phyloP scores from a whole-genome alignment of 2,329 filamentous ascomycete species.

The Pseudogymnoascus pannorum region DNA sequence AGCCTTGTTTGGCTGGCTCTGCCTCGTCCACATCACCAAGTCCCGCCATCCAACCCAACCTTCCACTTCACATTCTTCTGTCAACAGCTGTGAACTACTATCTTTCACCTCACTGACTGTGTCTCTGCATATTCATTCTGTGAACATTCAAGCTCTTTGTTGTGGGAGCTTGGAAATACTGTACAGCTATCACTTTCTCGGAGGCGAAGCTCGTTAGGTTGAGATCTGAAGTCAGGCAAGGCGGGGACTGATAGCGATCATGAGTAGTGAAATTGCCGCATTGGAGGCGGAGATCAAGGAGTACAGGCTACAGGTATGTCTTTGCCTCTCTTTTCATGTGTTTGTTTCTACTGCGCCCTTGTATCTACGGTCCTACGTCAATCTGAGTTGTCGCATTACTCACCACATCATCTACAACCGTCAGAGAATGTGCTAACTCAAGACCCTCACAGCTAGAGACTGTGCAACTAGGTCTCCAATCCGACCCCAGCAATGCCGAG shows the following conservation, averaged over 20 bases:
- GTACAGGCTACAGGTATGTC: slow-evolving; percentile 49
- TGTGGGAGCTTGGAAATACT: neutral
- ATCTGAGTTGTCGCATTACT: neutral
- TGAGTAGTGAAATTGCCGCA: slow-evolving; percentile 27
- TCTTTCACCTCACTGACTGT: neutral
- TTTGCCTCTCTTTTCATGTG: neutral
- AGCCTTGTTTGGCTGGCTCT: slow-evolving; percentile 2
- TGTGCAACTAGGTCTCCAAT: slow-evolving; percentile 65
- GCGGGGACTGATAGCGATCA: slow-evolving; percentile 7
- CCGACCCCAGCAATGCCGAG: slow-evolving; percentile 73
- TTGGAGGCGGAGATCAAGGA: slow-evolving; percentile 45
- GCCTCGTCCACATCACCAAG: neutral
- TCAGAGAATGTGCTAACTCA: slow-evolving; percentile 13
- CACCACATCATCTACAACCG: neutral
- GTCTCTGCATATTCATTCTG: neutral
- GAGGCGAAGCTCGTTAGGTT: neutral
- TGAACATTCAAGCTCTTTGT: neutral
- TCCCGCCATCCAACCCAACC: neutral
- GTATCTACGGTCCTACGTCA: neutral
- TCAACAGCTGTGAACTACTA: neutral
- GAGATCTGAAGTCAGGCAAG: neutral
- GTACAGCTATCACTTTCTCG: neutral
- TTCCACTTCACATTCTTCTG: neutral
- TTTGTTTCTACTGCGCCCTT: neutral
- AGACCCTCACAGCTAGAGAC: slow-evolving; percentile 58